Evolutionary conservation across 805 yeast species (phyloP).

Genomic region (Pichia nakasei): DNA sequence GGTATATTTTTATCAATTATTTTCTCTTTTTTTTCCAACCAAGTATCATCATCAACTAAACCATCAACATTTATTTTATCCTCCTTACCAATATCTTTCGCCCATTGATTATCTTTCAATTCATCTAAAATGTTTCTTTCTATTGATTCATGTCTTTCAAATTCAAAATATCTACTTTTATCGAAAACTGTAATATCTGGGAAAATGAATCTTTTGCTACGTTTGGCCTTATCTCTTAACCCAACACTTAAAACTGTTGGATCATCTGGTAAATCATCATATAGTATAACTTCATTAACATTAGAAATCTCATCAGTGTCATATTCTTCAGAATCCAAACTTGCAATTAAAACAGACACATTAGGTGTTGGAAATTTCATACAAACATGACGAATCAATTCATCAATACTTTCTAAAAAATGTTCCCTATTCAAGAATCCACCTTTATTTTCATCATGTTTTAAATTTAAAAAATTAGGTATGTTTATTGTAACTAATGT

Average conservation of each 20-base stretch:
- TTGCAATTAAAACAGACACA: slow-evolving; percentile 50
- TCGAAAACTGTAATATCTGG: slow-evolving; percentile 46
- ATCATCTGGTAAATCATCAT: slow-evolving; percentile 26
- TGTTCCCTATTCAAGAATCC: slow-evolving; percentile 28
- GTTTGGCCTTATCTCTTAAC: slow-evolving; percentile 17
- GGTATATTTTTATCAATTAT: slow-evolving; percentile 10
- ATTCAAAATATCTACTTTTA: slow-evolving; percentile 39
- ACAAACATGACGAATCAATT: slow-evolving; percentile 41
- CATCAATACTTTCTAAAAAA: slow-evolving; percentile 21
- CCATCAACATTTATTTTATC: slow-evolving; percentile 6
- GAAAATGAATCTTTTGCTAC: slow-evolving; percentile 36
- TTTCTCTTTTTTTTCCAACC: slow-evolving; percentile 22
- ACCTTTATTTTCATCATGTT: slow-evolving; percentile 11
- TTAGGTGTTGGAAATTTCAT: slow-evolving; percentile 70
- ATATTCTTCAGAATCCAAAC: slow-evolving; percentile 24
- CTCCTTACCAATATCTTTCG: slow-evolving; percentile 15
- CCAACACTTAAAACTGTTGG: slow-evolving; percentile 27
- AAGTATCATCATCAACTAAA: slow-evolving; percentile 24
- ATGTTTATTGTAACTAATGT: slow-evolving; percentile 56
- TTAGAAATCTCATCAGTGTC: slow-evolving; percentile 13
- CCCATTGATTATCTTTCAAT: slow-evolving; percentile 24
- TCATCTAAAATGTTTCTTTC: slow-evolving; percentile 23
- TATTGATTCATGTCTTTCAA: slow-evolving; percentile 43
- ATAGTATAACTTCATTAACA: slow-evolving; percentile 10
- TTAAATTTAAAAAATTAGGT: slow-evolving; percentile 18